A percentile compares a stretch with the other conserved stretches of the same genome.
Evolutionary conservation across 208 protist species (phyloP).

Genomic region (Wallacemonas sp.): DNA sequence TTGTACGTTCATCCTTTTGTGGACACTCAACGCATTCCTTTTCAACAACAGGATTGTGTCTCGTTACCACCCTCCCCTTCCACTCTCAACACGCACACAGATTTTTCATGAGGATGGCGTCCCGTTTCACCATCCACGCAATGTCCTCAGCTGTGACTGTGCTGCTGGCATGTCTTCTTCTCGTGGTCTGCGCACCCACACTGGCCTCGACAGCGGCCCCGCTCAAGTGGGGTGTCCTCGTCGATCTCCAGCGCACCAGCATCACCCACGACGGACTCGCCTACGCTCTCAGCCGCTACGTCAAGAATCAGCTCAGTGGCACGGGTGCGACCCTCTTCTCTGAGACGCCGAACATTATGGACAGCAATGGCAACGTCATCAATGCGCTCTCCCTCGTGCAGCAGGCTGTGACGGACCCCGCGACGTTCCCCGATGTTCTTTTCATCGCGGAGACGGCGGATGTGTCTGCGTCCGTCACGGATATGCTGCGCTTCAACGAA

Average conservation of each 20-base stretch:
- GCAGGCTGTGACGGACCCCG: conserved; percentile 29
- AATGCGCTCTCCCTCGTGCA: conserved; percentile 54
- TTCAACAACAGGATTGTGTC: too few relatives aligned
- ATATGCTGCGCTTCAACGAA: conserved; percentile 55
- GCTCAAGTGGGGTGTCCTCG: conserved; percentile 51
- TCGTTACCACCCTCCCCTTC: too few relatives aligned
- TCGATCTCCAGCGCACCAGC: conserved; percentile 47
- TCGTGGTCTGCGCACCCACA: neutral
- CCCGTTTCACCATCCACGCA: neutral
- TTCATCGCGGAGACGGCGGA: conserved; percentile 73
- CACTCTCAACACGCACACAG: neutral
- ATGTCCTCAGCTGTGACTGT: neutral
- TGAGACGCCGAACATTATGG: conserved; percentile 36
- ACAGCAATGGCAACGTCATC: conserved; percentile 64
- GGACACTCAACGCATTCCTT: too few relatives aligned
- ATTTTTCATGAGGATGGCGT: too few relatives aligned
- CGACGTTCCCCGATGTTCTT: conserved; percentile 50
- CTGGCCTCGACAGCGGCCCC: conserved; percentile 10
- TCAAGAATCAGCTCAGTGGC: conserved; percentile 19
- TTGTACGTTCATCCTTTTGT: conserved; percentile 18
- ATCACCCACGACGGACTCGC: conserved; percentile 34
- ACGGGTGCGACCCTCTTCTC: conserved; percentile 29
- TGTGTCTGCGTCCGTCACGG: conserved; percentile 58
- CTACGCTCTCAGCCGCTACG: conserved; percentile 31
- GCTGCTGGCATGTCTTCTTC: neutral